Base-by-base conservation (phyloP, 768 basidiomycete genomes). In the Zangia roseola region DNA sequence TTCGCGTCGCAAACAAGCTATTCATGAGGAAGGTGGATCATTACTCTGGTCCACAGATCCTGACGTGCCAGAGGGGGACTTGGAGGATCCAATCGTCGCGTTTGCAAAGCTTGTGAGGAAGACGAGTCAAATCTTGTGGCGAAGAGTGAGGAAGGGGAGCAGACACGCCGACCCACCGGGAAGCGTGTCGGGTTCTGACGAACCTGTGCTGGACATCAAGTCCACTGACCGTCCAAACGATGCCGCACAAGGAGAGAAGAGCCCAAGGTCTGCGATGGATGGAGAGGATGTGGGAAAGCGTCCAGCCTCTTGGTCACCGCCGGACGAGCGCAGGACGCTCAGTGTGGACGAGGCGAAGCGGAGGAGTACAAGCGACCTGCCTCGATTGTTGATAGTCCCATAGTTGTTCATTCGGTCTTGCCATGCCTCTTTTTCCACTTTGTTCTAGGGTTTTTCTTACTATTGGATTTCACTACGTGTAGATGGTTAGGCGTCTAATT, bases 331-430 rank as follows among this genome's bases (percentile, higher is more conserved):
- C 57, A 40, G 64, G 51, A 47, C 49, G 63, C 53, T 49, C 38
- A 25, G 39, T 28, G 20, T 10, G 19, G 47, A 38, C 28, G 40
- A 40, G 38, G 19, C 24, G 16, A 50, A 42, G 37, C 60, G 68
- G 38, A 66, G 41, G 37, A 69, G 53, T 12, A 64, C 67, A 2
- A 55, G 56, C 6, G 66, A 57, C 41, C 20, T 59, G 41, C 35
- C 55, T 5, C 25, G 31, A 7, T 13, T 47, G 36, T 88, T 88
- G 89, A 89, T 19, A 38, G n/a, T 89, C 89, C 88, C 91, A 84
- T 89, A 88, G 41, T 45, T 31, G 13, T 19, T 42, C 33, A 17
- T 20, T 51, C 50, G 53, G 46, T 50, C 50, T 55, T 54, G 40
- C 16, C 37, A 43, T 17, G 4, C 28, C 21, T 38, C 28, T 21